Evolutionary conservation across 345 rosid species (phyloP), one percentile per base, ranked within the genome.

Genomic region (Boechera divaricarpa): DNA sequence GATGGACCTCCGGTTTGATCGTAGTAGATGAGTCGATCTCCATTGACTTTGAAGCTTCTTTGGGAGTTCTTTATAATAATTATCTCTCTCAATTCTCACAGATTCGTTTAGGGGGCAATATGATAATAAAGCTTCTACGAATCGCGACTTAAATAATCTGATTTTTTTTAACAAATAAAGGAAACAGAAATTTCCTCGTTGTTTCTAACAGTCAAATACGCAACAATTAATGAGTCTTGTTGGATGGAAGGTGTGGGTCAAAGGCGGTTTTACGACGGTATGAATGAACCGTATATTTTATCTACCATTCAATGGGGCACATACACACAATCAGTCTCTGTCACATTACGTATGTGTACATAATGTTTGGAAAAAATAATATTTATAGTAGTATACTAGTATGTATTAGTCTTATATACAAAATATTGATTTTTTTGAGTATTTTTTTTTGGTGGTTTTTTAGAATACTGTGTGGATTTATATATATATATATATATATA

Each of bases 1-100:
- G 86, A 60, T 85, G 78, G n/a, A 87, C 29, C 12, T 31, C n/a
- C 11, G 74, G 16, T 53, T 61, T 24, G 36, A 26, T 52, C 56
- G 51, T 32, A 53, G 11, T 63, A 2, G 5, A 21, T 44, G 73
- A 64, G 10, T 58, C 35, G 5, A 72, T 78, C 73, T 75, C 83
- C 85, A 76, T 82, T 4, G 64, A 55, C 35, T 63, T 24, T 60
- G 48, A 48, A 48, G 39, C 39, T 39, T 69, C 15, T 60, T 18
- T 38, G 32, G 13, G 21, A 10, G 29, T 8, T 44, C 54, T 57
- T 31, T 57, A 7, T 10, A 48, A 36, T 32, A 32, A 4, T n/a
- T 3, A 6, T 8, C 48, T 67, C 5, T 51, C 26, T 68, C 12
- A 39, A 24, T 48, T 48, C 38, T 48, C 29, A 60, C 35, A 21